These are phyloP conservation scores for Stephanodiscus triporus DNA, from an alignment of 108 stramenopile genomes.

Conservation along the genomic window DNA sequence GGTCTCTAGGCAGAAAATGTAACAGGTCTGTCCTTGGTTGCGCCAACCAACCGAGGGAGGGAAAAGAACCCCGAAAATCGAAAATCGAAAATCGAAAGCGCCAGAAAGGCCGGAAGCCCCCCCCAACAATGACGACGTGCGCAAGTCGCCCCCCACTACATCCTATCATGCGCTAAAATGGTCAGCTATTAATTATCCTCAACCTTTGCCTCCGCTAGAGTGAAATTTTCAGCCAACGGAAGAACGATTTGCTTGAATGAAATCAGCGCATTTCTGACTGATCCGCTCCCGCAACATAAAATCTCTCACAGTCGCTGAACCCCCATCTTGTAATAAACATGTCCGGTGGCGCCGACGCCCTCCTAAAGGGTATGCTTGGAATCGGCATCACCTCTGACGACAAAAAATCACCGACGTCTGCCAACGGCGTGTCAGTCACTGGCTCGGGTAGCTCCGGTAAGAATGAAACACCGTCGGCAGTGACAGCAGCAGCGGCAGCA, in stretches of 20 bases:
- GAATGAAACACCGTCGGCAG: neutral
- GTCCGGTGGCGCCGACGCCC: slow-evolving; percentile 18
- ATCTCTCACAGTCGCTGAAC: neutral
- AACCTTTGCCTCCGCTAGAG: neutral
- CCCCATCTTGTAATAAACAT: neutral
- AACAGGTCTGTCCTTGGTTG: no score
- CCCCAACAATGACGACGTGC: no score
- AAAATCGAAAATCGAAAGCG: no score
- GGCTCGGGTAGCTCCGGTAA: neutral
- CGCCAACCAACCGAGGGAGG: no score
- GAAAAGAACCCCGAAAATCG: no score
- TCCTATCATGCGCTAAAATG: no score
- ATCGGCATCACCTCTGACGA: slow-evolving; percentile 13
- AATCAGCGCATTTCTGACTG: no score
- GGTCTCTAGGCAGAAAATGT: no score
- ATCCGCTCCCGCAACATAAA: no score
- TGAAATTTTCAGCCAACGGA: neutral
- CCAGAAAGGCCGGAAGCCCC: no score
- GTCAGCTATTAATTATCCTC: neutral
- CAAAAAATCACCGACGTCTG: neutral
- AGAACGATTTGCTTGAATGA: neutral
- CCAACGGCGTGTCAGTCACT: neutral
- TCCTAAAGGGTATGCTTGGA: slow-evolving; percentile 28
- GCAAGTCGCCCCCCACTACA: no score
- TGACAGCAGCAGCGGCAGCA: neutral